A percentile compares a stretch with the other conserved stretches of the same genome.
Evolutionary conservation across 305 asterid genomes (phyloP).

Genomic region (Fraxinus paxiana): DNA sequence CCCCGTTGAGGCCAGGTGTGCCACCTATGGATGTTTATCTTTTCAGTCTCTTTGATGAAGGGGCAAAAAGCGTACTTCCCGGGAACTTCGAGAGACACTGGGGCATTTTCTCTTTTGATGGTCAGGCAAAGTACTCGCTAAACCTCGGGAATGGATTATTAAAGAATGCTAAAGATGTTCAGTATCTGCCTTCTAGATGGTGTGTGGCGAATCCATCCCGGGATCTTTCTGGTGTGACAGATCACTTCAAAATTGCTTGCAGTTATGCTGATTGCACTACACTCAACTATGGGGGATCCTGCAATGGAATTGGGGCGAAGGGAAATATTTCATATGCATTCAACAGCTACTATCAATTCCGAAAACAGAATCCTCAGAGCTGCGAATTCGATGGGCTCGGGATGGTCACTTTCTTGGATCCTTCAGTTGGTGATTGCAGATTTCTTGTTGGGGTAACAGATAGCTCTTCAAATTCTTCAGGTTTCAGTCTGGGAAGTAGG

Average conservation of each 20-base stretch:
- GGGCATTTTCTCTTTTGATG: constrained; percentile 91
- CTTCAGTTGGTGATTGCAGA: constrained; percentile 75
- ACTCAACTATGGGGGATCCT: constrained; percentile 79
- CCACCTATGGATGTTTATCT: constrained; percentile 77
- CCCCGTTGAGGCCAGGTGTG: constrained; percentile 75
- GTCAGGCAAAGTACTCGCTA: constrained; percentile 74
- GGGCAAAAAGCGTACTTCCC: constrained; percentile 68
- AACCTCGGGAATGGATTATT: constrained; percentile 67
- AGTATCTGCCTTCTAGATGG: constrained; percentile 84
- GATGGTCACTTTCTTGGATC: constrained; percentile 79
- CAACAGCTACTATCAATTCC: constrained; percentile 78
- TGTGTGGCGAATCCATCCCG: constrained; percentile 75
- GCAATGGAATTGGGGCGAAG: constrained; percentile 64
- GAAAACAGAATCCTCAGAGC: constrained; percentile 66
- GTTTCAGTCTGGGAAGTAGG: constrained; percentile 26
- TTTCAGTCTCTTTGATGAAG: constrained; percentile 82
- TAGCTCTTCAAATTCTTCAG: constrained; percentile 28
- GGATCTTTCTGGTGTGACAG: constrained; percentile 57
- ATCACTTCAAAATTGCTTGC: constrained; percentile 73
- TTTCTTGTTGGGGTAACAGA: constrained; percentile 79
- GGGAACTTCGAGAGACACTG: constrained; percentile 93
- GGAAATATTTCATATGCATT: constrained; percentile 85
- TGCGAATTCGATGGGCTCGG: constrained; percentile 95
- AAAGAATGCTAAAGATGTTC: constrained; percentile 64
- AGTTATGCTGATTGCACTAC: constrained; percentile 86